Percentiles rank a stretch among this genome's conserved stretches.
phyloP scores from a whole-genome alignment of 306 rosid species.

The Geum urbanum region DNA sequence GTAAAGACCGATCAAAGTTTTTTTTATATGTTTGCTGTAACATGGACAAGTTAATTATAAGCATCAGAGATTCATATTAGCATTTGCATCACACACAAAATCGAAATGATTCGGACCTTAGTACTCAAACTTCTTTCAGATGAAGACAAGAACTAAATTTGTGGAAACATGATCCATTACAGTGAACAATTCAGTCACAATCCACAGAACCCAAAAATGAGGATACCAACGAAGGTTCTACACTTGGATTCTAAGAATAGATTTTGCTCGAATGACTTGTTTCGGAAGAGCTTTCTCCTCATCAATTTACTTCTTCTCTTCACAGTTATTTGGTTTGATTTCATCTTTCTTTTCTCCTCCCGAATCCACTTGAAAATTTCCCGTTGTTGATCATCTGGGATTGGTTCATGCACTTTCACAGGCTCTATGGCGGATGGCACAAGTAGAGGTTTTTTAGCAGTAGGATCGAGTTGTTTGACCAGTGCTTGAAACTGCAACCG shows the following conservation, averaged over 20 bases:
- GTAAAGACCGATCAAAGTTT: too few relatives aligned
- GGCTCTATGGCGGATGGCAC: slow-evolving; percentile 37
- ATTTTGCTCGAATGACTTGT: slow-evolving; percentile 64
- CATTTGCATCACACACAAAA: slow-evolving; percentile 1
- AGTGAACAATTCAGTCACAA: too few relatives aligned
- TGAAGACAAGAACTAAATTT: slow-evolving; percentile 3
- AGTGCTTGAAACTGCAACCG: slow-evolving; percentile 31
- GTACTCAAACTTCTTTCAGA: slow-evolving; percentile 2
- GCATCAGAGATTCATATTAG: neutral
- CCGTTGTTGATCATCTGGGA: slow-evolving; percentile 69
- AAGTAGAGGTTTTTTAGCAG: slow-evolving; percentile 30
- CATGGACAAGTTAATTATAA: neutral
- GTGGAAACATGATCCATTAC: slow-evolving; percentile 22
- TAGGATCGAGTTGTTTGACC: slow-evolving; percentile 37
- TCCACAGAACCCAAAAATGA: slow-evolving; percentile 29
- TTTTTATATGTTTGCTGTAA: neutral
- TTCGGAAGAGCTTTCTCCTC: slow-evolving; percentile 90
- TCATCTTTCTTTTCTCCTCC: slow-evolving; percentile 87
- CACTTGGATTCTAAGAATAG: slow-evolving; percentile 53
- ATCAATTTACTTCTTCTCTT: slow-evolving; percentile 68
- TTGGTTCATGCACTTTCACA: slow-evolving; percentile 49
- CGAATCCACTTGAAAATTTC: slow-evolving; percentile 81
- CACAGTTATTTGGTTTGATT: slow-evolving; percentile 57
- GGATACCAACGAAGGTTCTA: slow-evolving; percentile 15
- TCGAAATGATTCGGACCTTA: too few relatives aligned